Evolutionary conservation across 352 stramenopile species (phyloP), one percentile per base, ranked within the genome.

Genomic region (Bremia lactucae): DNA sequence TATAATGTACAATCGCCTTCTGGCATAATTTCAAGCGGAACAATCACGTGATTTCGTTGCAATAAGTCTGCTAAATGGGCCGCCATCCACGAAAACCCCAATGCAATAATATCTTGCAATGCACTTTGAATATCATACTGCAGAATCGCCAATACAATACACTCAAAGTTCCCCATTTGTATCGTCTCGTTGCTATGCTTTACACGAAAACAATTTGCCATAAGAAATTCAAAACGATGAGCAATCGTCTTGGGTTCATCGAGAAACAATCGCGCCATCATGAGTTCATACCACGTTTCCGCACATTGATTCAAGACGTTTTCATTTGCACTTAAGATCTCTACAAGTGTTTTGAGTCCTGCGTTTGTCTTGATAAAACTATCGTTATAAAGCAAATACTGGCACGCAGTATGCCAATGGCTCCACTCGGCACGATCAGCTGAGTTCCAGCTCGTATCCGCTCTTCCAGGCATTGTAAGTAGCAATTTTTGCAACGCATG

Each of bases 121-220:
- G 78, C 71, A 14, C 52, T 77, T 39, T 76, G 57, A 16, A 91
- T 71, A 41, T 91, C 69, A 46, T 81, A 79, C 59, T 91, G 47
- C 41, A 91, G 61, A 14, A 91, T 71, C 19, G 73, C 72, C 35
- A 88, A 41, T 31, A 87, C 73, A 49, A 88, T 87, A 49, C 72
- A 84, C 47, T 88, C 78, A 19, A 91, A 88, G 40, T 81, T 84
- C 42, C 64, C 72, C 69, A 91, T 86, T 7, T 39, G n/a, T n/a
- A n/a, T 61, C 6, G 54, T 55, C 19, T 51, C 47, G 4, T 65
- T 46, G 15, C 44, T 49, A 28, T 79, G 53, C 40, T 82, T 73
- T 8, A 46, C 55, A 31, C 59, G 55, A 46, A 80, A 82, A 49
- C 72, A 88, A 31, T 76, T 83, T 15, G 67, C 70, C 75, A 86